Evolutionary conservation across 495 filamentous ascomycete species (phyloP).

Genomic region (Penicillium chermesinum): DNA sequence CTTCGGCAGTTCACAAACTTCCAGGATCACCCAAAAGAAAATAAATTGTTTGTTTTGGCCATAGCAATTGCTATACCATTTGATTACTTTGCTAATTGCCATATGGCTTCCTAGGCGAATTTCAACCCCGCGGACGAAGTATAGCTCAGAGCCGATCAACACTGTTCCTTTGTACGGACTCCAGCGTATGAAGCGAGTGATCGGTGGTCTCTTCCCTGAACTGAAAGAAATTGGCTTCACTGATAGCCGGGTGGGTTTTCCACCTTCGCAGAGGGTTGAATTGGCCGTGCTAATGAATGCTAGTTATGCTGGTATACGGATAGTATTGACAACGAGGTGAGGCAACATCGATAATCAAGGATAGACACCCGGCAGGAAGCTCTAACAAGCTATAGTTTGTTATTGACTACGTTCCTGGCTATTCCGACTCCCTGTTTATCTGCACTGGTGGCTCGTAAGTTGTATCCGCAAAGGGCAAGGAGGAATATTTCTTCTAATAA

Average conservation of each 20-base stretch:
- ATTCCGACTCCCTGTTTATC: constrained; percentile 10
- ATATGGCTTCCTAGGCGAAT: constrained; percentile 4
- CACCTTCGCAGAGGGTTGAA: neutral
- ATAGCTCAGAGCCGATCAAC: constrained; percentile 14
- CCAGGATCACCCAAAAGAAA: constrained; percentile 11
- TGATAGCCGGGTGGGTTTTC: constrained; percentile 8
- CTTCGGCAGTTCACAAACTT: constrained; percentile 14
- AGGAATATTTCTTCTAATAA: neutral
- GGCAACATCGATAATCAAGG: neutral
- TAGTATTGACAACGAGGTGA: constrained; percentile 14
- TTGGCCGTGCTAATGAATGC: constrained; percentile 2
- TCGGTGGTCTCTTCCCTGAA: constrained; percentile 13
- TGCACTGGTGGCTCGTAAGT: constrained; percentile 18
- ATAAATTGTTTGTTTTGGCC: constrained; percentile 2
- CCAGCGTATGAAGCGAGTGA: constrained; percentile 14
- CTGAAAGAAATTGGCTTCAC: constrained; percentile 11
- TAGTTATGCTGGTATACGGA: constrained; percentile 17
- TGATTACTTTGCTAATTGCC: neutral
- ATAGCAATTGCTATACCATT: neutral
- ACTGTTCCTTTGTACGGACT: constrained; percentile 15
- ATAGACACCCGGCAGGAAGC: neutral
- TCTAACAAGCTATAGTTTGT: constrained; percentile 9
- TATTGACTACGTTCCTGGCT: constrained; percentile 14
- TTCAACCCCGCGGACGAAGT: constrained; percentile 16
- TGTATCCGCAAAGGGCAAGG: neutral